phyloP scores from a whole-genome alignment of 2,329 filamentous ascomycete species.

The Colletotrichum nymphaeae region DNA sequence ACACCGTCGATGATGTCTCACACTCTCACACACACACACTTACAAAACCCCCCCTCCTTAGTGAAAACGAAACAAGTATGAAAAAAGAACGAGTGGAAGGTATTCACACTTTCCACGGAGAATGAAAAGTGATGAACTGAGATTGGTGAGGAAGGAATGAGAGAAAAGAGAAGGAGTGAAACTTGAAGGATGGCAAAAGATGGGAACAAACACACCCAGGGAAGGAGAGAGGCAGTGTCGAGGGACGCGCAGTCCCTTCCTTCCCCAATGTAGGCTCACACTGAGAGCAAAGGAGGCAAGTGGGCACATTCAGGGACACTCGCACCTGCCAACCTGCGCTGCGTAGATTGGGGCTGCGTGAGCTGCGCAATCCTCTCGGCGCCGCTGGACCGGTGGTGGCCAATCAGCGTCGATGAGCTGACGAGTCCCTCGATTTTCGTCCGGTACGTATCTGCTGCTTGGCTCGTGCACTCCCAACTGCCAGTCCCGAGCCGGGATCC shows the following conservation, averaged over 20 bases:
- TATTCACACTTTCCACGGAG: conserved; percentile 1
- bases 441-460: neutral
- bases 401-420: conserved; percentile 47
- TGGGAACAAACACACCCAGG: neutral
- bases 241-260: no score
- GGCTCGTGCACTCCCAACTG: conserved; percentile 9
- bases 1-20: neutral
- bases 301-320: conserved; percentile 16
- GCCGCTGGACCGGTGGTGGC: conserved; percentile 11
- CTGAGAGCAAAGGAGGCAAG: neutral
- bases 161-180: neutral
- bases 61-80: neutral
- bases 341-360: neutral
- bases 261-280: no score
- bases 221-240: neutral
- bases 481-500: neutral
- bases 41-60: neutral
- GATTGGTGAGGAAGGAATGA: neutral
- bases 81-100: neutral
- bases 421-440: conserved; percentile 43
- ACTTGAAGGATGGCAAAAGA: neutral
- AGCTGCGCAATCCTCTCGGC: conserved; percentile 29
- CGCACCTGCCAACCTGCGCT: no score
- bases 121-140: neutral
- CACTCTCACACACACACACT: neutral